These are phyloP conservation scores for Boletales sp. DNA, from an alignment of 768 basidiomycete species.

Conservation along the genomic window DNA sequence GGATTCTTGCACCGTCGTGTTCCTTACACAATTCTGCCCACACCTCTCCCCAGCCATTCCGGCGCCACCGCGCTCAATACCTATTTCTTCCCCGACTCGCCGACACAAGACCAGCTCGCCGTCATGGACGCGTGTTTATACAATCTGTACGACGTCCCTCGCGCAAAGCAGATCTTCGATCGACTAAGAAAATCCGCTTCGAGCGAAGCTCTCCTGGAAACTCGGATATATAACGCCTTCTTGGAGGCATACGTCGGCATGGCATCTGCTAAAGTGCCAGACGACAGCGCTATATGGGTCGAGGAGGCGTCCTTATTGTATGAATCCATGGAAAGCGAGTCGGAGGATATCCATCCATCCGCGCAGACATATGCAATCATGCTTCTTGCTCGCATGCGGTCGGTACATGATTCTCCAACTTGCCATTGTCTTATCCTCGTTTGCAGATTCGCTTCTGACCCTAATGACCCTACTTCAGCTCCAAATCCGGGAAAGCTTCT, in stretches of 20 bases:
- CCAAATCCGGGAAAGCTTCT: constrained; percentile 35
- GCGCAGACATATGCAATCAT: constrained; percentile 65
- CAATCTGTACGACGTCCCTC: constrained; percentile 68
- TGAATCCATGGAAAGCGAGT: constrained; percentile 46
- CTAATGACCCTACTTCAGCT: constrained; percentile 13
- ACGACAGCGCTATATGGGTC: constrained; percentile 52
- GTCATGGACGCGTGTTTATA: constrained; percentile 84
- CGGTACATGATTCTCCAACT: constrained; percentile 12
- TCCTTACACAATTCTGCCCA: constrained; percentile 58
- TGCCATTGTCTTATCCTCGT: constrained; percentile 10
- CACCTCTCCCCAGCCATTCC: constrained; percentile 56
- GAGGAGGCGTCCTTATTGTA: constrained; percentile 62
- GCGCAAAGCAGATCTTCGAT: constrained; percentile 73
- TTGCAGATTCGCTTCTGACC: constrained; percentile 38
- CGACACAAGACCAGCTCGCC: constrained; percentile 64
- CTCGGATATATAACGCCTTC: constrained; percentile 59
- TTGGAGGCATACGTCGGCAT: constrained; percentile 61
- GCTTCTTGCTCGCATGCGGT: constrained; percentile 58
- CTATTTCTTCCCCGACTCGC: constrained; percentile 60
- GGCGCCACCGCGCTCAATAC: constrained; percentile 37
- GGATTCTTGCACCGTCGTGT: constrained; percentile 46
- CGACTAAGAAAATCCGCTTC: constrained; percentile 46
- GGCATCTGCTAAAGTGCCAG: constrained; percentile 45
- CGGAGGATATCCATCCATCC: constrained; percentile 48
- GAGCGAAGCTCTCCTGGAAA: constrained; percentile 45